phyloP scores from a whole-genome alignment of 164 flowering plant species.

The Sextonia rubra region DNA sequence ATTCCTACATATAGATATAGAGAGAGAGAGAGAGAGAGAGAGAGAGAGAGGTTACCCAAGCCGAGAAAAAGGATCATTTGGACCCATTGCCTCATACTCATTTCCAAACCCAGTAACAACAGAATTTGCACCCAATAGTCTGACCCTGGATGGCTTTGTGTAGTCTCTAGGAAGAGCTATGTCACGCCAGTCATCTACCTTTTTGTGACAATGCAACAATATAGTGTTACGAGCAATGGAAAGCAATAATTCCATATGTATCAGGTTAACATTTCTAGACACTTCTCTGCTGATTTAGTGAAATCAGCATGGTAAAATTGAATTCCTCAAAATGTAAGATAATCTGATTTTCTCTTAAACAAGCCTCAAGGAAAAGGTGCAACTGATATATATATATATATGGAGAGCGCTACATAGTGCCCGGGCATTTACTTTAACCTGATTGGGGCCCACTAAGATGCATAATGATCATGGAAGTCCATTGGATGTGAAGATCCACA shows the following conservation, averaged over 20 bases:
- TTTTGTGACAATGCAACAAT: constrained; percentile 5
- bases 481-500: too few relatives aligned
- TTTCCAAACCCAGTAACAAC: constrained; percentile 81
- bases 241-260: background rate
- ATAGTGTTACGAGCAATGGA: background rate
- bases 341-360: background rate
- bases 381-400: background rate
- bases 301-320: background rate
- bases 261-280: background rate
- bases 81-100: constrained; percentile 55
- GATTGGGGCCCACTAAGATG: too few relatives aligned
- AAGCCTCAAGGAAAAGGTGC: background rate
- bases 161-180: constrained; percentile 78
- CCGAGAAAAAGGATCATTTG: constrained; percentile 28
- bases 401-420: too few relatives aligned
- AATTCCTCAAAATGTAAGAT: background rate
- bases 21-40: background rate
- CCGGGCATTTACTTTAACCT: too few relatives aligned
- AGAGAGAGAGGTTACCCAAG: constrained; percentile 34
- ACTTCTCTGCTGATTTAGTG: background rate
- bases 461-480: too few relatives aligned
- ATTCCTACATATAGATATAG: too few relatives aligned
- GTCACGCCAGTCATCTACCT: constrained; percentile 99
- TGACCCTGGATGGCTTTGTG: constrained; percentile 43
- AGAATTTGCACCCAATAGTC: constrained; percentile 68